A percentile compares a stretch with the other conserved stretches of the same genome.
phyloP scores from a whole-genome alignment of 2,329 filamentous ascomycete species.

The Arthrobotrys sinensis region DNA sequence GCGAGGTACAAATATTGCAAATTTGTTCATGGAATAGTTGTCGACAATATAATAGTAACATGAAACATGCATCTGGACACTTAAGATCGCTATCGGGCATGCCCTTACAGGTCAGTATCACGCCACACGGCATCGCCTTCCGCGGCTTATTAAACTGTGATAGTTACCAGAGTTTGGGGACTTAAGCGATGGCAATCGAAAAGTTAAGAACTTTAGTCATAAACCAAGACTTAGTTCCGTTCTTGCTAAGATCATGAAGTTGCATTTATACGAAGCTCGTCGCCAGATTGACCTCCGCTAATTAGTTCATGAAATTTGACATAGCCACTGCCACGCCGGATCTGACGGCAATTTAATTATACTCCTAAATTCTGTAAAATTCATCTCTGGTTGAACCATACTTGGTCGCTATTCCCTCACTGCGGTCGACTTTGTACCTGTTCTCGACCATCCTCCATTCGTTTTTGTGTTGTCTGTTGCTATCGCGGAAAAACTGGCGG shows the following conservation, averaged over 20 bases:
- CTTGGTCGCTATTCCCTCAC: neutral
- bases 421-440: neutral
- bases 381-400: neutral
- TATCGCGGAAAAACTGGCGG: conserved; percentile 16
- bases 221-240: neutral
- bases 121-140: conserved; percentile 5
- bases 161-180: conserved; percentile 4
- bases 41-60: no score
- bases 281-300: neutral
- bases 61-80: no score
- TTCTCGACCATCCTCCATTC: conserved; percentile 18
- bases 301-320: neutral
- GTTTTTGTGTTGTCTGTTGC: neutral
- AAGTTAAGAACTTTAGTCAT: neutral
- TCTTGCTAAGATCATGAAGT: neutral
- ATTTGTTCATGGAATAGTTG: no score
- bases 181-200: neutral
- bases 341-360: neutral
- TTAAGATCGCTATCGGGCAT: neutral
- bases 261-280: neutral
- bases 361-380: neutral
- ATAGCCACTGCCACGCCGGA: conserved; percentile 16
- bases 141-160: neutral
- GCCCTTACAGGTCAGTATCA: conserved; percentile 27
- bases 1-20: neutral